A percentile compares a stretch with the other conserved stretches of the same genome.
Conservation (phyloP, 129 eudicot genomes). For the Deinandra increscens region DNA sequence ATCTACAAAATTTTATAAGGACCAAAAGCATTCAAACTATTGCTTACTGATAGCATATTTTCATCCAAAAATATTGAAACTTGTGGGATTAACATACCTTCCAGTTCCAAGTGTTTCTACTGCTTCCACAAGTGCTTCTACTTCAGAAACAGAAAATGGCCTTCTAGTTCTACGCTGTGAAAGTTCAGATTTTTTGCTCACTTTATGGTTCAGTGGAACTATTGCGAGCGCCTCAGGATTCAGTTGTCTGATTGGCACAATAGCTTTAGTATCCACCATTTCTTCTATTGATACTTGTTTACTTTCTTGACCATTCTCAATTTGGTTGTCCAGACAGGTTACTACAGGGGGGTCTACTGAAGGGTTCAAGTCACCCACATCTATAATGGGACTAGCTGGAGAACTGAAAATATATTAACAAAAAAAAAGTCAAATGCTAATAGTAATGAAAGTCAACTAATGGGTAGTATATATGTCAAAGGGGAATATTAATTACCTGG, state of each 20-base stretch:
- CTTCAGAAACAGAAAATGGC: constrained; percentile 92
- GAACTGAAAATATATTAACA: constrained; percentile 38
- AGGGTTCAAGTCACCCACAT: constrained; percentile 32
- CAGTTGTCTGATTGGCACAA: constrained; percentile 45
- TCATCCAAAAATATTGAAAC: background rate
- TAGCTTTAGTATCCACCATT: constrained; percentile 46
- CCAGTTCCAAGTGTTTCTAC: constrained; percentile 98
- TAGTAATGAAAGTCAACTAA: constrained; percentile 13
- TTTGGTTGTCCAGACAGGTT: constrained; percentile 36
- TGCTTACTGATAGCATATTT: constrained; percentile 5
- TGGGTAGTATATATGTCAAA: background rate
- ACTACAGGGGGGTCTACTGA: constrained; percentile 31
- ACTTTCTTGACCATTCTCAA: constrained; percentile 33
- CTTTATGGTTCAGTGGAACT: constrained; percentile 43
- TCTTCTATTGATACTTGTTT: constrained; percentile 29
- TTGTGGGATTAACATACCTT: constrained; percentile 44
- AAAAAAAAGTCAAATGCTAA: background rate
- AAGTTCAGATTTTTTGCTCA: constrained; percentile 50
- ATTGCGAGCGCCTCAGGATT: constrained; percentile 27
- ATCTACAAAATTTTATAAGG: constrained; percentile 44
- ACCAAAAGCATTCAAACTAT: background rate
- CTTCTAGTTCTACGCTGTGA: constrained; percentile 76
- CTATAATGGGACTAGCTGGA: constrained; percentile 36
- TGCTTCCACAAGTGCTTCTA: constrained; percentile 95
- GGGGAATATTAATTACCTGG: constrained; percentile 43